A percentile compares a stretch with the other conserved stretches of the same genome.
These are phyloP conservation scores for Trichomonas tenax DNA, from an alignment of 208 protist species.

Conservation along the genomic window DNA sequence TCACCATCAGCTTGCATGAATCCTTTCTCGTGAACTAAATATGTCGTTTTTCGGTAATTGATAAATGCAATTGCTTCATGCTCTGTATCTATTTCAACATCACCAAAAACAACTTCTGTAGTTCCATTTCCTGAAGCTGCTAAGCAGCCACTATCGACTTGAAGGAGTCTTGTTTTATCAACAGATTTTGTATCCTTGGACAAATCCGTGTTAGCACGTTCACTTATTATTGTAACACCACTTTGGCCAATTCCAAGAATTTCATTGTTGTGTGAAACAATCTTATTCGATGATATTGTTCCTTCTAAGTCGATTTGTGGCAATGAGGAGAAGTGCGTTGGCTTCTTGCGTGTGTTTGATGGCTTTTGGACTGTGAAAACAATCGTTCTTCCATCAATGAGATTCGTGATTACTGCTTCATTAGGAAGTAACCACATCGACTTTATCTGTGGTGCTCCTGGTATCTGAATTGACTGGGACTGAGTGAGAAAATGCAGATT, in stretches of 20 bases:
- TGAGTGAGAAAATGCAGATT: background rate
- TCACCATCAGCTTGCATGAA: background rate
- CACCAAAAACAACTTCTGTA: background rate
- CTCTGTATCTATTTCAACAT: background rate
- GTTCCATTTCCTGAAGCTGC: background rate
- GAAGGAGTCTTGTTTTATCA: background rate
- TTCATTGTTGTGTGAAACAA: background rate
- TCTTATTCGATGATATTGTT: background rate
- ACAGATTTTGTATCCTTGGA: background rate
- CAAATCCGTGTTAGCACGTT: background rate
- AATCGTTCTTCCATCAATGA: background rate
- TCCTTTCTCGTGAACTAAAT: background rate
- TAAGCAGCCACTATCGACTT: background rate
- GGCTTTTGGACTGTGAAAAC: background rate
- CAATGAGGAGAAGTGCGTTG: background rate
- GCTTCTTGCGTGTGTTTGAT: background rate
- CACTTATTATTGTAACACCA: background rate
- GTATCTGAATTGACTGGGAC: background rate
- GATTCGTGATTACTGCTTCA: background rate
- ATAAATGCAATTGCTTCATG: background rate
- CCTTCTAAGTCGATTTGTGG: background rate
- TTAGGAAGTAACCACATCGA: background rate
- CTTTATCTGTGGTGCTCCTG: background rate
- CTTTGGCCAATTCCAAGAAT: background rate
- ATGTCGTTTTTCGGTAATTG: background rate